phyloP scores from a whole-genome alignment of 495 filamentous ascomycete species.

The Friedmanniomyces endolithicus region DNA sequence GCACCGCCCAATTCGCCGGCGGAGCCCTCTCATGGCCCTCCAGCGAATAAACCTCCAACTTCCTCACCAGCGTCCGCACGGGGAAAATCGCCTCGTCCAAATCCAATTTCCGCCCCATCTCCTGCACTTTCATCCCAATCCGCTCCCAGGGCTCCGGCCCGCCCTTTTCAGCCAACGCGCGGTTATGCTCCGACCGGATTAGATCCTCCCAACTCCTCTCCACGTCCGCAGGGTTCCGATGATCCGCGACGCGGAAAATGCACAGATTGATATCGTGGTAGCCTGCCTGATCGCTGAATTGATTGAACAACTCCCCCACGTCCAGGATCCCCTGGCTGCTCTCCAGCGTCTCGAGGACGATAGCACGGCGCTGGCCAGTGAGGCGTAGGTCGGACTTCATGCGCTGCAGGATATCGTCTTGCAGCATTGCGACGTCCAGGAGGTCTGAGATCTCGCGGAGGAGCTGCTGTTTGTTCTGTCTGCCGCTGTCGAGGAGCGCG shows the following conservation, averaged over 20 bases:
- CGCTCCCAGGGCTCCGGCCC: slow-evolving; percentile 62
- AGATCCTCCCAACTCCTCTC: slow-evolving; percentile 71
- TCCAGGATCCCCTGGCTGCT: slow-evolving; percentile 48
- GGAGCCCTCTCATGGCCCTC: slow-evolving; percentile 59
- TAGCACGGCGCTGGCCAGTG: slow-evolving; percentile 40
- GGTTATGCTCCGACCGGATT: slow-evolving; percentile 54
- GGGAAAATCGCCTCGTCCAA: slow-evolving; percentile 65
- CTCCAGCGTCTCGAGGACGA: slow-evolving; percentile 55
- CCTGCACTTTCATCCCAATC: slow-evolving; percentile 58
- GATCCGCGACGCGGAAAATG: slow-evolving; percentile 79
- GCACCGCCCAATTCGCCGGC: slow-evolving; percentile 67
- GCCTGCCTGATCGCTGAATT: slow-evolving; percentile 70
- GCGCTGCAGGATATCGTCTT: slow-evolving; percentile 78
- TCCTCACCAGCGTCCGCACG: slow-evolving; percentile 43
- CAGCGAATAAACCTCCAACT: slow-evolving; percentile 65
- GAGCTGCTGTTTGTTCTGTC: slow-evolving; percentile 64
- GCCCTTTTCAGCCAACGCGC: slow-evolving; percentile 36
- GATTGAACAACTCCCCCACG: slow-evolving; percentile 79
- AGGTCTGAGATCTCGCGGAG: slow-evolving; percentile 72
- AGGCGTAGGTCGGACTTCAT: slow-evolving; percentile 62
- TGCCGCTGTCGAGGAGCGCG: slow-evolving; percentile 46
- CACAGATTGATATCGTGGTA: slow-evolving; percentile 89
- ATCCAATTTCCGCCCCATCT: slow-evolving; percentile 64
- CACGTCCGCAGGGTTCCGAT: slow-evolving; percentile 73
- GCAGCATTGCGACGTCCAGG: slow-evolving; percentile 86